Conservation (phyloP, 208 protist species). For the Tritrichomonas musculus region DNA sequence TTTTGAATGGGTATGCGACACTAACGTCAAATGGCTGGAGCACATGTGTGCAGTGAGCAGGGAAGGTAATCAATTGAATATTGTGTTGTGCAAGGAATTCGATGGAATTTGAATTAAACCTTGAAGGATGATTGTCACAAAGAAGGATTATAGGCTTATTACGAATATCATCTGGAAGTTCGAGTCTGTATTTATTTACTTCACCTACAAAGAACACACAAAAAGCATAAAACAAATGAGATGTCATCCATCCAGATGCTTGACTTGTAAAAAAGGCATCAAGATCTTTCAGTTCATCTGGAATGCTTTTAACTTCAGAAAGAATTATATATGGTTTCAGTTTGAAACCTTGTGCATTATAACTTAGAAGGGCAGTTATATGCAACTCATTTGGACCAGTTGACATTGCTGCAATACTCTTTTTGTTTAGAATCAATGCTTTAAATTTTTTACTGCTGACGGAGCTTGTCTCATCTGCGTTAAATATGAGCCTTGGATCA, state of each 20-base stretch:
- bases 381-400: no score
- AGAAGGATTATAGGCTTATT: background rate
- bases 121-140: background rate
- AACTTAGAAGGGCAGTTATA: no score
- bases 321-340: no score
- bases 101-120: background rate
- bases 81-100: background rate
- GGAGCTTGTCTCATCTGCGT: no score
- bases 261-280: background rate
- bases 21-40: background rate
- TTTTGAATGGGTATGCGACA: background rate
- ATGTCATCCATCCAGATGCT: background rate
- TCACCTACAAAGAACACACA: background rate
- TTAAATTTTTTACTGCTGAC: no score
- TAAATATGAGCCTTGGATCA: no score
- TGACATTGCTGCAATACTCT: no score
- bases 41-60: background rate
- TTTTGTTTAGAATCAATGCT: no score
- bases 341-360: no score
- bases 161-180: background rate
- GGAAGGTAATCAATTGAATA: background rate
- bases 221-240: background rate
- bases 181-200: background rate
- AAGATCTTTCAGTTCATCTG: no score
- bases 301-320: no score